Evolutionary conservation across 2,329 filamentous ascomycete genomes (phyloP).

Genomic region (Claviceps capensis): DNA sequence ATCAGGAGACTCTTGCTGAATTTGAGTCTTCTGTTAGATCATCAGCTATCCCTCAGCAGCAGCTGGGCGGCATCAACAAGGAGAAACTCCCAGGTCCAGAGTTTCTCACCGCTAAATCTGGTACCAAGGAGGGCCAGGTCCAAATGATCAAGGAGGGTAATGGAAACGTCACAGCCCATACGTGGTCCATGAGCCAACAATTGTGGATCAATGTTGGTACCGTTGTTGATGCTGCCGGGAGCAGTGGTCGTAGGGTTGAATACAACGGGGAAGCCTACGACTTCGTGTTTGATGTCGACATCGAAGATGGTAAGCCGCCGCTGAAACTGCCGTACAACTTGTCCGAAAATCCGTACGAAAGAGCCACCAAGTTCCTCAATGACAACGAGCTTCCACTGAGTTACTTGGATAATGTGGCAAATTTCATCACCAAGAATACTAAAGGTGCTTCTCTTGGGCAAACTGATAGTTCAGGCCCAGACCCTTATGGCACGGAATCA

Average conservation of each 20-base stretch:
- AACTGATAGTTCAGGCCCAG: constrained; percentile 36
- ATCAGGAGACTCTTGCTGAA: constrained; percentile 49
- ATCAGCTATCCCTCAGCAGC: constrained; percentile 79
- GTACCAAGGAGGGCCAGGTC: constrained; percentile 93
- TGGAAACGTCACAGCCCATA: constrained; percentile 72
- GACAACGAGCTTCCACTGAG: constrained; percentile 77
- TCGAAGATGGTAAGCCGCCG: constrained; percentile 84
- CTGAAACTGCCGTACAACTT: constrained; percentile 91
- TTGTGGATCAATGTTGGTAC: constrained; percentile 88
- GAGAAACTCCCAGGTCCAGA: constrained; percentile 82
- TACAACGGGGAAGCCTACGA: constrained; percentile 84
- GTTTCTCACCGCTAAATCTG: constrained; percentile 66
- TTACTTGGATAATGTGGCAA: constrained; percentile 83
- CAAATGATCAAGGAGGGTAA: constrained; percentile 79
- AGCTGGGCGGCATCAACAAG: constrained; percentile 74
- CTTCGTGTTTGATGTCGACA: constrained; percentile 92
- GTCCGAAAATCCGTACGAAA: constrained; percentile 83
- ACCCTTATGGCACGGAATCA: constrained; percentile 67
- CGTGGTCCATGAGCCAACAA: constrained; percentile 60
- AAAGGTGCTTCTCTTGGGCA: constrained; percentile 73
- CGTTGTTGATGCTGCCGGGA: constrained; percentile 78
- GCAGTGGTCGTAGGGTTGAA: constrained; percentile 62
- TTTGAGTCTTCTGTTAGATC: constrained; percentile 75
- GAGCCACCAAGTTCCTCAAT: constrained; percentile 78
- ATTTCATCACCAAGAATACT: constrained; percentile 85